Base-by-base conservation (phyloP, 1,139 yeast species). In the Scheffersomyces quercinus region DNA sequence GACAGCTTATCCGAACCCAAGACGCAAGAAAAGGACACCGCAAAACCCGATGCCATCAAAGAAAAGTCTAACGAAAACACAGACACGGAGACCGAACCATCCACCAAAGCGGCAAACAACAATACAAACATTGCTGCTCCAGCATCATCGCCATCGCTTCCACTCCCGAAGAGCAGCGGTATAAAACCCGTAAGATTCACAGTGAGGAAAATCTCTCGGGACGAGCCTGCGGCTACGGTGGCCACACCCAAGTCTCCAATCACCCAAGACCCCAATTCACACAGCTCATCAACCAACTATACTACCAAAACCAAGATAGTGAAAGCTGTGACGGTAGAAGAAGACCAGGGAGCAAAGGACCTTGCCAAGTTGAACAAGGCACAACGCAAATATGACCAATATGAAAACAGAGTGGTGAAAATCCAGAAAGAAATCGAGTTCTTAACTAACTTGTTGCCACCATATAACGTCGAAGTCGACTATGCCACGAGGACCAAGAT, bases 381-480 rank as follows among this genome's bases (percentile, higher is more conserved):
- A 3, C 76, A 73, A 53, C 51, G 53, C 29, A 71, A 70, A 52
- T 69, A 70, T 47, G 76, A 72, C 41, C 66, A 59, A 42, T 69
- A 66, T 45, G 63, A 55, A 16, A 53, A 53, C 29, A 59, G 69
- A 35, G 67, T 72, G 20, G 55, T 44, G 28, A 74, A 74, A 47
- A 73, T 74, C 42, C 62, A 70, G 29, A 73, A 73, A 54, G 79
- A 74, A 46, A 66, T 74, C 31, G 57, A 56, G 15, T 74, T 73
- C 46, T 64, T 74, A 48, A 52, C 62, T 28, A 68, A 66, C 41
- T 60, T 74, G 35, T 65, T 74, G 37, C 79, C 79, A 3, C 79
- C 79, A 1, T 70, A 64, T 51, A 73, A 73, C 47, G 76, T 73
- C 35, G 78, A 74, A 46, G 60, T 73, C 26, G 79, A 74, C 50